A percentile compares a stretch with the other conserved stretches of the same genome.
Conservation (phyloP, 1,284 basidiomycete species). For the Irpex lacteus region DNA sequence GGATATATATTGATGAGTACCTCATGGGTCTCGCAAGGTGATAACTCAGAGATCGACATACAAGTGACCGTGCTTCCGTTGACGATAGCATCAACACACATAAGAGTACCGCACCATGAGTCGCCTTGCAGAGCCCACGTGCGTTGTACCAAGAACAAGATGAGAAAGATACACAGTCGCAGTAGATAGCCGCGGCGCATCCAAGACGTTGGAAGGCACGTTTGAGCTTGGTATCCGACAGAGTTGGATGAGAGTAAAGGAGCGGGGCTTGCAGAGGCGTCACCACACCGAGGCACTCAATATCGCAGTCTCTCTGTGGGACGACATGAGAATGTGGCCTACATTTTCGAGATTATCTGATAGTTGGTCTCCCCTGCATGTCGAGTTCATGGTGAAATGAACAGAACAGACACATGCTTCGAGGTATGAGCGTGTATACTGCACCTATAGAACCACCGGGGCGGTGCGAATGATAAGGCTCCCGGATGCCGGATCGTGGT, state of each 20-base stretch:
- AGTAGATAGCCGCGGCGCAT: constrained; percentile 5
- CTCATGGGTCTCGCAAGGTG: not conserved
- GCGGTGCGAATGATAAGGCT: not conserved
- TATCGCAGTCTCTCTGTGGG: not conserved
- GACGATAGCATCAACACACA: constrained; percentile 47
- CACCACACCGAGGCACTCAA: not conserved
- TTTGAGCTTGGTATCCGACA: not conserved
- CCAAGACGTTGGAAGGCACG: not conserved
- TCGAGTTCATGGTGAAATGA: not conserved
- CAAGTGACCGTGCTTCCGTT: constrained; percentile 42
- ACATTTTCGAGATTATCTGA: not conserved
- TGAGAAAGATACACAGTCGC: not conserved
- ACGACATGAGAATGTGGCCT: not conserved
- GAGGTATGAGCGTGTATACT: not conserved
- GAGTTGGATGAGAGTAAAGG: not conserved
- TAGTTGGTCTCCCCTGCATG: not conserved
- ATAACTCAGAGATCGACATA: constrained; percentile 24
- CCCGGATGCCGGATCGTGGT: not conserved
- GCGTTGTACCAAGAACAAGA: constrained; percentile 4
- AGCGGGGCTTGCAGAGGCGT: not conserved
- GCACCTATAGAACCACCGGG: not conserved
- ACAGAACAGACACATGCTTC: not conserved
- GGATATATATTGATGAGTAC: constrained; percentile 2
- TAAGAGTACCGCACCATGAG: constrained; percentile 38
- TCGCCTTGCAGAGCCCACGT: constrained; percentile 34